These are phyloP conservation scores for Hyphopichia wangnamkhiaoensis DNA, from an alignment of 1,139 yeast species.

Conservation along the genomic window DNA sequence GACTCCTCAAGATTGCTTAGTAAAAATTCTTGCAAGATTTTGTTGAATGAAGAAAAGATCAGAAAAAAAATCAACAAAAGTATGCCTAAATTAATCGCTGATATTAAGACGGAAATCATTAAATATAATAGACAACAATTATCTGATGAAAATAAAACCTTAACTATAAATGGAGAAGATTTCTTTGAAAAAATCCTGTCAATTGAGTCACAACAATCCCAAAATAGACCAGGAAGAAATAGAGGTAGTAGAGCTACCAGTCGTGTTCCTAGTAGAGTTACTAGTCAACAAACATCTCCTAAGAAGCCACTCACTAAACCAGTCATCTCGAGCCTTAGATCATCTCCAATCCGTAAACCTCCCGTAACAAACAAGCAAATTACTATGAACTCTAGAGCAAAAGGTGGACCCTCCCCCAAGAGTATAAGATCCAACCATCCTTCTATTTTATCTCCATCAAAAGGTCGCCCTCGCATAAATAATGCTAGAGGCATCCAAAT, in stretches of 20 bases:
- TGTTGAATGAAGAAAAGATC: conserved; percentile 76
- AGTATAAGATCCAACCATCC: neutral
- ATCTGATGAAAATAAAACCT: conserved; percentile 34
- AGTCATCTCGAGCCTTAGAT: neutral
- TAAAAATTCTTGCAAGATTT: conserved; percentile 75
- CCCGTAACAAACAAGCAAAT: neutral
- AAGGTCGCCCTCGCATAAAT: neutral
- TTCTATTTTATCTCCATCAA: conserved; percentile 3
- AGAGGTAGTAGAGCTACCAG: conserved; percentile 1
- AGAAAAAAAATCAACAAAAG: conserved; percentile 66
- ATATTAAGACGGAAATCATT: conserved; percentile 48
- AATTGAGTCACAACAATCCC: conserved; percentile 43
- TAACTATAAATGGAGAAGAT: conserved; percentile 48
- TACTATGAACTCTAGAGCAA: neutral
- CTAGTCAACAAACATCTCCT: conserved; percentile 2
- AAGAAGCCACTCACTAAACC: conserved; percentile 1
- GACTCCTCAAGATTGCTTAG: conserved; percentile 79
- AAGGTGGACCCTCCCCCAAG: conserved; percentile 6
- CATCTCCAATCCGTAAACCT: conserved; percentile 8
- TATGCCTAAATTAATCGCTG: conserved; percentile 63
- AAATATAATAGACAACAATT: conserved; percentile 43
- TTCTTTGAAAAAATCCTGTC: conserved; percentile 42
- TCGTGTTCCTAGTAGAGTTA: neutral
- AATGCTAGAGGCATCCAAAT: conserved; percentile 8
- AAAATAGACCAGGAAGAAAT: conserved; percentile 5